Conservation (phyloP, 371 early-diverging fungal species). For the Dipsacomyces acuminosporus region DNA sequence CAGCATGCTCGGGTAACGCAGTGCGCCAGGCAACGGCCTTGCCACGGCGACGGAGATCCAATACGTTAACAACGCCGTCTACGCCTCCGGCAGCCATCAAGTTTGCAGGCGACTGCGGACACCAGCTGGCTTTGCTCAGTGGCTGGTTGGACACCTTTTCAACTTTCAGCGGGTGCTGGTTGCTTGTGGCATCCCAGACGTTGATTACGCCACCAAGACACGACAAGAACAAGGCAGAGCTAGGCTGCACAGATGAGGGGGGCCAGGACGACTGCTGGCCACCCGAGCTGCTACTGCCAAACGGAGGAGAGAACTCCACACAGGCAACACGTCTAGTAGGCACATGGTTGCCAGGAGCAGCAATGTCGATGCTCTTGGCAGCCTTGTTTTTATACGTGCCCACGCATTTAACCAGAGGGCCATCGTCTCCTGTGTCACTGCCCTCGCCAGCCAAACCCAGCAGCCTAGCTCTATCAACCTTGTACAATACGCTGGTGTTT, state of each 20-base stretch:
- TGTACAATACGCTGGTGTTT: constrained; percentile 45
- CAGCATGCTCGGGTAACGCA: not conserved
- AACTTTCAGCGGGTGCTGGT: constrained; percentile 32
- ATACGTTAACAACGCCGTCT: constrained; percentile 39
- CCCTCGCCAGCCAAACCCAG: constrained; percentile 19
- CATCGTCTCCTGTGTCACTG: constrained; percentile 12
- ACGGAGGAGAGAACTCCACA: constrained; percentile 48
- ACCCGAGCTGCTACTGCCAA: not conserved
- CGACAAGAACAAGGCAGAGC: constrained; percentile 38
- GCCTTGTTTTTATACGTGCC: constrained; percentile 49
- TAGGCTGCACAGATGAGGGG: constrained; percentile 16
- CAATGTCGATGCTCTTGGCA: constrained; percentile 45
- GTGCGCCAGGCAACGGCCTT: constrained; percentile 43
- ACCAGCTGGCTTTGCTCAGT: constrained; percentile 40
- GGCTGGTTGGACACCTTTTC: constrained; percentile 48
- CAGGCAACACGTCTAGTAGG: constrained; percentile 40
- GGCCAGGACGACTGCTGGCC: constrained; percentile 15
- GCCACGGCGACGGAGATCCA: constrained; percentile 48
- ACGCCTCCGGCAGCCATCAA: constrained; percentile 37
- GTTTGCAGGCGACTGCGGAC: constrained; percentile 35
- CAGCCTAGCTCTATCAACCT: constrained; percentile 40
- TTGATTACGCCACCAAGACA: constrained; percentile 47
- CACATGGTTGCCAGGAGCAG: constrained; percentile 47
- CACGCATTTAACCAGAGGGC: constrained; percentile 42
- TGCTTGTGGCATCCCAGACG: constrained; percentile 44